These are phyloP conservation scores for Erodium maritimum DNA, from an alignment of 345 rosid genomes.

Conservation along the genomic window DNA sequence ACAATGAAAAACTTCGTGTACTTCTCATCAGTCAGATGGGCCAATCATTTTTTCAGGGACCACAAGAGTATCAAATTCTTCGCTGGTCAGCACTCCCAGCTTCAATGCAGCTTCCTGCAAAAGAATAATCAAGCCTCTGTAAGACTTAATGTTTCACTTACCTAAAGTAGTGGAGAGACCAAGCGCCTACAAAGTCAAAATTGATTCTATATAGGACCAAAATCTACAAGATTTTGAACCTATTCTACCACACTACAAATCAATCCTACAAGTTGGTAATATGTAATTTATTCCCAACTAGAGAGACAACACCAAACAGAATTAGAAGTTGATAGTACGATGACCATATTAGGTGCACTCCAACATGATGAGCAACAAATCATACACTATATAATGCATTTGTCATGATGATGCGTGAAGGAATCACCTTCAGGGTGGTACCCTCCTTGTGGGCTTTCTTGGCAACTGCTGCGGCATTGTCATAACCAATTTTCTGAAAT, in stretches of 20 bases:
- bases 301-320: not conserved
- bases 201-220: not conserved
- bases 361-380: not conserved
- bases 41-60: slow-evolving; percentile 97
- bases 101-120: slow-evolving; percentile 76
- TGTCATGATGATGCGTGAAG: not conserved
- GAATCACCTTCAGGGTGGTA: slow-evolving; percentile 64
- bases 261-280: no score
- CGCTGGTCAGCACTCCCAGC: slow-evolving; percentile 53
- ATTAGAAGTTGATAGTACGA: no score
- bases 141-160: not conserved
- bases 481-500: slow-evolving; percentile 84
- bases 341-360: not conserved
- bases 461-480: slow-evolving; percentile 97
- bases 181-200: not conserved
- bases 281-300: not conserved
- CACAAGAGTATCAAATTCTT: slow-evolving; percentile 85
- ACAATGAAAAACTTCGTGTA: not conserved
- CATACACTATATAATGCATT: not conserved
- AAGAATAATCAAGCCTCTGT: not conserved
- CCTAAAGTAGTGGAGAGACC: not conserved
- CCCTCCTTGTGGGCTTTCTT: slow-evolving; percentile 98
- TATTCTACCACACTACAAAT: no score
- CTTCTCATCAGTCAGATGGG: slow-evolving; percentile 42
- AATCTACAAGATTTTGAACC: no score